A percentile compares a stretch with the other conserved stretches of the same genome.
These are phyloP conservation scores for Huiozyma sinensis DNA, from an alignment of 805 yeast genomes.

Conservation along the genomic window DNA sequence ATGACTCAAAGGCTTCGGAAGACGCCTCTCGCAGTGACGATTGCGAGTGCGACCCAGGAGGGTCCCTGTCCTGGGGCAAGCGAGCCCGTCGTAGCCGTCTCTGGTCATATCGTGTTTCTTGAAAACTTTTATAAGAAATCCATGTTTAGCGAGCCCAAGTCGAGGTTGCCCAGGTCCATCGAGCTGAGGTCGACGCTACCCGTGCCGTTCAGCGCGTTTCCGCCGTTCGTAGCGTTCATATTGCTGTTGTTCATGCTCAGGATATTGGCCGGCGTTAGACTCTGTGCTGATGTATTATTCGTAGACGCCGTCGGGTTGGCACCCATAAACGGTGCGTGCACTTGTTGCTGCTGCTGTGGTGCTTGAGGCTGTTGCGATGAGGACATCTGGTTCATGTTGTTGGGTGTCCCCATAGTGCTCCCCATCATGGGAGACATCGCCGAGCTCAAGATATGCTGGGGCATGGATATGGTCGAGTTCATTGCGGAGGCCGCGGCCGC, in stretches of 20 bases:
- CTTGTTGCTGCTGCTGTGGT: not conserved
- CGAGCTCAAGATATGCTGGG: not conserved
- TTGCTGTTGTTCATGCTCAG: constrained; percentile 11
- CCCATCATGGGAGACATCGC: not conserved
- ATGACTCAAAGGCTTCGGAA: no score
- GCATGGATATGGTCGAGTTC: not conserved
- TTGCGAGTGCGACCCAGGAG: no score
- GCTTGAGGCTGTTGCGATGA: not conserved
- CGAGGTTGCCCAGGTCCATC: constrained; percentile 22
- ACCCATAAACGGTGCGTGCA: no score
- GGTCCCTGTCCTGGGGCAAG: no score
- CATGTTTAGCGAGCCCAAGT: constrained; percentile 22
- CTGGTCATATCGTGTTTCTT: not conserved
- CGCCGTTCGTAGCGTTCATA: constrained; percentile 3
- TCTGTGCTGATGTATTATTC: not conserved
- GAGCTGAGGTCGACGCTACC: constrained; percentile 4
- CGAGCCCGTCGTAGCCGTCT: no score
- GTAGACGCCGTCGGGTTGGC: no score
- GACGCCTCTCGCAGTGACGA: no score
- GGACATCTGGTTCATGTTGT: not conserved
- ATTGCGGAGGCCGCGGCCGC: not conserved
- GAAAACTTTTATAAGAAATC: constrained; percentile 17
- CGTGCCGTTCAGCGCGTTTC: not conserved
- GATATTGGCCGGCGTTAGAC: constrained; percentile 8
- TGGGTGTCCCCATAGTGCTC: not conserved